A percentile compares a stretch with the other conserved stretches of the same genome.
Conservation (phyloP, 192 early-diverging fungal species). For the Mortierella claussenii region DNA sequence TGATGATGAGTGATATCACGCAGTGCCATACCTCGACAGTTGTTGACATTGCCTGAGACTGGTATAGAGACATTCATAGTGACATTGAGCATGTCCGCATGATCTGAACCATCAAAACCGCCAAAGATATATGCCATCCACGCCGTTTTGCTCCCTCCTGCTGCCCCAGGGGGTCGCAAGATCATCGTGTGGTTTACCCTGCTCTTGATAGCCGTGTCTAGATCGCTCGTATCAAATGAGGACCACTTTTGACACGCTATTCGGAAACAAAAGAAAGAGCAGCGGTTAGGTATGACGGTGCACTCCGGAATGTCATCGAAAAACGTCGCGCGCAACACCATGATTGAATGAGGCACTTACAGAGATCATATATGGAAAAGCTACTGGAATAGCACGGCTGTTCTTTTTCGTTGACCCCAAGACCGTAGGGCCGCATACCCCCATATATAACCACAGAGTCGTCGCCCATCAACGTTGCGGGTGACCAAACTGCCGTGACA, state of each 20-base stretch:
- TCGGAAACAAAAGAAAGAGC: not conserved
- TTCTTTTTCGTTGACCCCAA: constrained; percentile 28
- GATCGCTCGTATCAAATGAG: constrained; percentile 7
- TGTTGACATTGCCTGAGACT: constrained; percentile 10
- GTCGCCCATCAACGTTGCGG: constrained; percentile 34
- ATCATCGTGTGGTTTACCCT: constrained; percentile 49
- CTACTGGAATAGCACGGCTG: constrained; percentile 29
- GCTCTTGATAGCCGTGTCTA: not conserved
- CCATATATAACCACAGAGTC: constrained; percentile 45
- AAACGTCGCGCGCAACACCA: too few species aligned
- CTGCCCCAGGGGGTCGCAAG: constrained; percentile 31
- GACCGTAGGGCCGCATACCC: constrained; percentile 44
- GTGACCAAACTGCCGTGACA: constrained; percentile 36
- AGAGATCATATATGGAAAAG: constrained; percentile 41
- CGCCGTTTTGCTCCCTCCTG: constrained; percentile 36
- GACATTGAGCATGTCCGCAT: constrained; percentile 27
- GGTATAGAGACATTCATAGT: constrained; percentile 3
- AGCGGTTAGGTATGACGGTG: not conserved
- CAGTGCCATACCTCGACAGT: constrained; percentile 46
- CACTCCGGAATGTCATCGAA: too few species aligned
- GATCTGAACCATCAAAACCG: constrained; percentile 39
- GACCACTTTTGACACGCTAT: constrained; percentile 47
- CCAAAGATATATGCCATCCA: constrained; percentile 49
- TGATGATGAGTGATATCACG: too few species aligned
- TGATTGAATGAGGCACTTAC: constrained; percentile 14